Evolutionary conservation across 495 filamentous ascomycete genomes (phyloP).

Genomic region (Terfezia claveryi): DNA sequence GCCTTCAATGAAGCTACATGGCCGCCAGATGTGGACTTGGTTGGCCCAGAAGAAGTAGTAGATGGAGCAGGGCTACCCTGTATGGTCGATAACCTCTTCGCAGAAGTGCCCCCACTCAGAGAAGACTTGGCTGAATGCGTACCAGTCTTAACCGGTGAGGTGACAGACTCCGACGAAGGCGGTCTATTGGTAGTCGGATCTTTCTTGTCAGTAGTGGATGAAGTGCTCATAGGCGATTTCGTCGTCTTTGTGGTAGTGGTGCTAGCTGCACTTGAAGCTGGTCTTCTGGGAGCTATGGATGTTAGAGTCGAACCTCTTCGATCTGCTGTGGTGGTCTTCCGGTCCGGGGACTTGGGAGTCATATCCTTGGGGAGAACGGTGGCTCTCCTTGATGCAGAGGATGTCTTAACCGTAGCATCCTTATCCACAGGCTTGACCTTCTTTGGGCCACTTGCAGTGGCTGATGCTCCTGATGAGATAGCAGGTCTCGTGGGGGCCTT

Average conservation of each 20-base stretch:
- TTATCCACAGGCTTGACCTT: not conserved
- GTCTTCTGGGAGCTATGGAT: slow-evolving; percentile 7
- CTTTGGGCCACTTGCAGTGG: not conserved
- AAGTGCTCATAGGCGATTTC: slow-evolving; percentile 4
- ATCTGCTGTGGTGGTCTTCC: slow-evolving; percentile 4
- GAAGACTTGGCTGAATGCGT: not conserved
- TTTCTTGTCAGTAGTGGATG: slow-evolving; percentile 2
- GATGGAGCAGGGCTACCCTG: not conserved
- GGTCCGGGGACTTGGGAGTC: slow-evolving; percentile 8
- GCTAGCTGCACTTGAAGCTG: slow-evolving; percentile 6
- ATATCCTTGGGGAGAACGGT: slow-evolving; percentile 1
- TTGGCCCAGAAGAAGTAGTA: not conserved
- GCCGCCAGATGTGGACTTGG: not conserved
- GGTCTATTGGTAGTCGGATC: not conserved
- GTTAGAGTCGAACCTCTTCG: slow-evolving; percentile 6
- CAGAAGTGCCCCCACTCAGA: not conserved
- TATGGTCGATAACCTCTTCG: not conserved
- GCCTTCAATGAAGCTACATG: not conserved
- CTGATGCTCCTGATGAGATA: not conserved
- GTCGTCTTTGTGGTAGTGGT: slow-evolving; percentile 5
- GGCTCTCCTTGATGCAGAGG: slow-evolving; percentile 6
- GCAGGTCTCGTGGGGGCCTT: slow-evolving; percentile 12
- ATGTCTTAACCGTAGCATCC: not conserved
- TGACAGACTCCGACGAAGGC: not conserved
- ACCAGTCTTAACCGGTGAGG: not conserved